These are phyloP conservation scores for Plasmodium ovale DNA, from an alignment of 169 alveolate species.

Conservation along the genomic window DNA sequence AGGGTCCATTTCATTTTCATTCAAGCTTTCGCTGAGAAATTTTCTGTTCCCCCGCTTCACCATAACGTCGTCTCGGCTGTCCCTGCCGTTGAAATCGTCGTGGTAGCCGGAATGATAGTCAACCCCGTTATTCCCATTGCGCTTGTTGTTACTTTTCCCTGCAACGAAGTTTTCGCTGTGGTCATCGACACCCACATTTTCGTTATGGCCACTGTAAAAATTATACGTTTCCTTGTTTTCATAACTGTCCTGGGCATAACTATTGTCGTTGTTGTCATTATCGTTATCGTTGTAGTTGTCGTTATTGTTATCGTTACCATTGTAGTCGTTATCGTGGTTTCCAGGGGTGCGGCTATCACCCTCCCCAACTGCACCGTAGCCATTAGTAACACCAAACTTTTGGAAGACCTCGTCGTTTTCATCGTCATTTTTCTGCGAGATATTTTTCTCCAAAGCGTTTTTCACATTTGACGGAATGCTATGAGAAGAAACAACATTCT, in stretches of 20 bases:
- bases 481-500: not conserved
- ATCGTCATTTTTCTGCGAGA: not conserved
- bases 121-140: too few species aligned
- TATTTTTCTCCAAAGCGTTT: not conserved
- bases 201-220: not conserved
- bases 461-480: slow-evolving; percentile 11
- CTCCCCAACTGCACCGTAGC: too few species aligned
- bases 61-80: not conserved
- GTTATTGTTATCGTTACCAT: slow-evolving; percentile 11
- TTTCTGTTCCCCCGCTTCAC: not conserved
- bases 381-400: too few species aligned
- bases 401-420: not conserved
- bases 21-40: not conserved
- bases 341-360: too few species aligned
- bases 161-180: not conserved
- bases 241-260: not conserved
- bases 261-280: not conserved
- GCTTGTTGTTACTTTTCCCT: too few species aligned
- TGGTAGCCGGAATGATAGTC: not conserved
- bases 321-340: not conserved
- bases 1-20: not conserved
- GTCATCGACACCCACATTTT: not conserved
- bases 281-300: not conserved
- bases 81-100: not conserved
- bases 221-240: too few species aligned